Base-by-base conservation (phyloP, 164 flowering plant species). In the Annona cherimola region DNA sequence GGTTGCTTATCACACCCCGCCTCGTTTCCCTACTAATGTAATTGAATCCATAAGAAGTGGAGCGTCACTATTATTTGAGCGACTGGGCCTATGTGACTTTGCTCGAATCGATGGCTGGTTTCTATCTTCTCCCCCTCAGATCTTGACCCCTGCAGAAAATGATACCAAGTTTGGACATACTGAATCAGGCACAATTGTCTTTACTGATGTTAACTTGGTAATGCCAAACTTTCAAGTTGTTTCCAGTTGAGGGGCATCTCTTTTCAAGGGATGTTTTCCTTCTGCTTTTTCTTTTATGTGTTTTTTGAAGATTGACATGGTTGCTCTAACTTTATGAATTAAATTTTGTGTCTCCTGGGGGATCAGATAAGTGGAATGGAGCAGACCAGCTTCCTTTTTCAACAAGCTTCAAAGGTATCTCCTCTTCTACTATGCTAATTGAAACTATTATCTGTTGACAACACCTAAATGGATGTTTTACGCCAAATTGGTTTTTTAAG, bases 51-150 rank as follows among this genome's bases (percentile, higher is more conserved):
- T 91, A 59, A 84, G 93, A 40, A 74, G 79, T 76, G 96, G 95
- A 72, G 93, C 98, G 42, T 82, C 93, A 45, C 66, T 84, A 35
- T 75, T 93, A 74, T 93, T 93, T 77, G 80, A 84, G 78, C 76
- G 66, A 59, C 85, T 93, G 81, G 92, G 92, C 68, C 81, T 93
- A 4, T 81, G 86, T 73, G 96, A 93, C 81, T 91, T 93, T 91
- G 98, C 96, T 75, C 87, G 95, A 39, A 89, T 93, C 69, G 98
- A 93, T 87, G 98, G 98, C 70, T 93, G 98, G 96, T 89, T 84
- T 85, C 76, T 93, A 72, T 93, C 98, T 60, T 77, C 90, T 63
- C 74, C 83, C 45, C 44, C 75, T 72, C 18, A 71, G 60, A 20
- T 50, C 0, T 66, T 78, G 3, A 71, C 78, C 41, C 78, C 80